Evolutionary conservation across 2,329 filamentous ascomycete species (phyloP).

Genomic region (Penicillium sp.): DNA sequence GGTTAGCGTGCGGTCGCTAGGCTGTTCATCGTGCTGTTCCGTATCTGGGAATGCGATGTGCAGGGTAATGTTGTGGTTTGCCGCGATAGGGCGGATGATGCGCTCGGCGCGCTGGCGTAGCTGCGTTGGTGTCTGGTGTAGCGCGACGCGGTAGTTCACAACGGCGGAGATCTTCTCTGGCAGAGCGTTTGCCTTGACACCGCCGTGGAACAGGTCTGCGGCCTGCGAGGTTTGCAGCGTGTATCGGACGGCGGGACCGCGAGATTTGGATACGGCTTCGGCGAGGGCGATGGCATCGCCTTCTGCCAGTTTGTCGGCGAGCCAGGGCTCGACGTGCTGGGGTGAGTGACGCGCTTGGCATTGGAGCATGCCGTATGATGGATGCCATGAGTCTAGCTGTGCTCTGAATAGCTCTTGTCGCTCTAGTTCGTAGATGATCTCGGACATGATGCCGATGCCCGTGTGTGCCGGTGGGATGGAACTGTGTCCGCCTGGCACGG

Average conservation of each 20-base stretch:
- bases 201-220: constrained; percentile 50
- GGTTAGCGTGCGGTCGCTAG: constrained; percentile 25
- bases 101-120: constrained; percentile 45
- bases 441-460: constrained; percentile 62
- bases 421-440: constrained; percentile 63
- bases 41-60: constrained; percentile 42
- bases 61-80: constrained; percentile 46
- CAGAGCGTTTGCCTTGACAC: constrained; percentile 55
- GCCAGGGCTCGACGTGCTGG: constrained; percentile 39
- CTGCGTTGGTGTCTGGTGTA: constrained; percentile 47
- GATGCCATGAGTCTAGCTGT: constrained; percentile 47
- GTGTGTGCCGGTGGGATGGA: constrained; percentile 59
- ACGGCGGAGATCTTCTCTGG: constrained; percentile 50
- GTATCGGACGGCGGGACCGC: constrained; percentile 44
- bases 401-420: constrained; percentile 49
- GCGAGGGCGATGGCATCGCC: constrained; percentile 42
- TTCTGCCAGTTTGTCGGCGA: constrained; percentile 42
- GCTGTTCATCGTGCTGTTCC: constrained; percentile 7
- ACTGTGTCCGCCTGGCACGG: constrained; percentile 56
- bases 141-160: constrained; percentile 55
- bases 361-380: constrained; percentile 52
- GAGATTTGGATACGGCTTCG: constrained; percentile 35
- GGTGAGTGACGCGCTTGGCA: constrained; percentile 55
- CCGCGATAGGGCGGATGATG: constrained; percentile 44
- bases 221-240: constrained; percentile 55